Conservation (phyloP, 768 basidiomycete species). For the Psilocybe cubensis region DNA sequence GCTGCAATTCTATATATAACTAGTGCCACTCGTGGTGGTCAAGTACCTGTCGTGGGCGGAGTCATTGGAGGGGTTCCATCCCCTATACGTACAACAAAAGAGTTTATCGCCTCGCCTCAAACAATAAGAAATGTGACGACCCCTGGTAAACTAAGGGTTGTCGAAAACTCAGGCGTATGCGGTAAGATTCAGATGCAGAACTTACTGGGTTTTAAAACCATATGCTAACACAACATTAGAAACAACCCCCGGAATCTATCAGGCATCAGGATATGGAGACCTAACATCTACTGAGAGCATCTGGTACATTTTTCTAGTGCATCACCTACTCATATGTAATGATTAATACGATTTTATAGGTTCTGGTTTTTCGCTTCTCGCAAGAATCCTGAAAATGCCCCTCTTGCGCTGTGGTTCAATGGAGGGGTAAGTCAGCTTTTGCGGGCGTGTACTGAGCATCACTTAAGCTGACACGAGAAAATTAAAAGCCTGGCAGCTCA, state of each 20-base stretch:
- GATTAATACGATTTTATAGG: slow-evolving; percentile 32
- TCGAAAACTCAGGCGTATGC: slow-evolving; percentile 66
- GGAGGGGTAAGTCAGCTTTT: slow-evolving; percentile 61
- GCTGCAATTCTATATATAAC: no score
- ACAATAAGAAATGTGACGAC: slow-evolving; percentile 28
- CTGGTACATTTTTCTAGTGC: slow-evolving; percentile 38
- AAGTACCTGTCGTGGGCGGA: slow-evolving; percentile 54
- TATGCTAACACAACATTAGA: no score
- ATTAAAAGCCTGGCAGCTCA: slow-evolving; percentile 56
- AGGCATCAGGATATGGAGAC: slow-evolving; percentile 69
- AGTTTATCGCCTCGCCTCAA: no score
- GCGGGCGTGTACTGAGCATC: no score
- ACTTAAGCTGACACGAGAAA: no score
- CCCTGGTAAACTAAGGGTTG: slow-evolving; percentile 55
- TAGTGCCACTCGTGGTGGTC: no score
- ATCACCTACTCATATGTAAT: not conserved
- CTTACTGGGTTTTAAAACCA: no score
- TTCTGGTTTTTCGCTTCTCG: slow-evolving; percentile 74
- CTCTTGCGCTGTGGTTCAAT: slow-evolving; percentile 71
- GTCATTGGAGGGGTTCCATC: slow-evolving; percentile 51
- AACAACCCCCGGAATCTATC: slow-evolving; percentile 61
- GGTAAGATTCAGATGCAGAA: no score
- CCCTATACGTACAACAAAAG: not conserved
- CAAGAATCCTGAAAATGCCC: slow-evolving; percentile 59
- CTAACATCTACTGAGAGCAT: slow-evolving; percentile 57